Percentiles rank a stretch among this genome's conserved stretches.
Evolutionary conservation across 257 asterid genomes (phyloP).

Genomic region (Jacaranda copaia): DNA sequence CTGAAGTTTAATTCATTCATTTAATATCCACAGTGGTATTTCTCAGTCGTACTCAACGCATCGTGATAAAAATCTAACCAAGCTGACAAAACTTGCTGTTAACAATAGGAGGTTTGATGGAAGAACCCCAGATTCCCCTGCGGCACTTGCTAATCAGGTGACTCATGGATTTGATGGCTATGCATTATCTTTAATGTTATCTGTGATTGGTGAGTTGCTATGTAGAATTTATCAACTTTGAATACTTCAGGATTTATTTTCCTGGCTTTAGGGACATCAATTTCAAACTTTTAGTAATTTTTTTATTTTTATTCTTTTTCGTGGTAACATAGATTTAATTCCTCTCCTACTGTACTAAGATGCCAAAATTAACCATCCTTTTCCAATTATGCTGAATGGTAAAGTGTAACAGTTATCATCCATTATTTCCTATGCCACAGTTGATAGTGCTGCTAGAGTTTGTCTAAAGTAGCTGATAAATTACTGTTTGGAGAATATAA

Average conservation of each 20-base stretch:
- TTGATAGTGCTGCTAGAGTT: constrained; percentile 16
- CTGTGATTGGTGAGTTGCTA: constrained; percentile 24
- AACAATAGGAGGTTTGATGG: constrained; percentile 78
- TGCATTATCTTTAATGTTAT: constrained; percentile 15
- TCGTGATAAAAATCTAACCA: constrained; percentile 71
- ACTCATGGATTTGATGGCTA: constrained; percentile 25
- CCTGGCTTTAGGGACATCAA: constrained; percentile 15
- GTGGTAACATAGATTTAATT: neutral
- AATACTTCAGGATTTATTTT: neutral
- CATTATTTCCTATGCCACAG: neutral
- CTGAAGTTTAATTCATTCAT: constrained; percentile 13
- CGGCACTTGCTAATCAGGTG: constrained; percentile 81
- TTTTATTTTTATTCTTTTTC: neutral
- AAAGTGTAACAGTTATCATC: neutral
- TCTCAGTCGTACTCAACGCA: constrained; percentile 76
- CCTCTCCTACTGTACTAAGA: neutral
- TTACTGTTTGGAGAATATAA: constrained; percentile 3
- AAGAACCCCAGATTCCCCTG: constrained; percentile 92
- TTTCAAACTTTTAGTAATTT: neutral
- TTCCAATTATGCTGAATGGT: neutral
- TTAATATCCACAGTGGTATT: constrained; percentile 66
- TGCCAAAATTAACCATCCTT: constrained; percentile 8
- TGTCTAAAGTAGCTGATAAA: constrained; percentile 17
- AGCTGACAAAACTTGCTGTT: constrained; percentile 88
- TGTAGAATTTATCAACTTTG: neutral